These are phyloP conservation scores for Aspergillus nomiae DNA, from an alignment of 2,329 filamentous ascomycete species.

Conservation along the genomic window DNA sequence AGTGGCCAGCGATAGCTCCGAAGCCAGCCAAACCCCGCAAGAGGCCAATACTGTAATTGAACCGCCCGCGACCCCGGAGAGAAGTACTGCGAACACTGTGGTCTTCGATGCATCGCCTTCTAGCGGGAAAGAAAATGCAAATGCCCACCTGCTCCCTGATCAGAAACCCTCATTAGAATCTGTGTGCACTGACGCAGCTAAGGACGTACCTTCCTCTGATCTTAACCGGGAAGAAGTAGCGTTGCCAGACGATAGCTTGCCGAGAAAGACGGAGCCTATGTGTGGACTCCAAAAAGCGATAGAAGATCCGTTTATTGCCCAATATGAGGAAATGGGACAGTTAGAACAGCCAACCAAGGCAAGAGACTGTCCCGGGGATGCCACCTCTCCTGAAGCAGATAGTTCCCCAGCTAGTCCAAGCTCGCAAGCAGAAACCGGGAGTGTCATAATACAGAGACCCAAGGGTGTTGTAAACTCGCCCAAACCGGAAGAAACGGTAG, in stretches of 20 bases:
- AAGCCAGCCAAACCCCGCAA: not conserved
- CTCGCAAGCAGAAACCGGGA: constrained; percentile 2
- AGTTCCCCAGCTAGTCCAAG: constrained; percentile 4
- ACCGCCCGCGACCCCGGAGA: not conserved
- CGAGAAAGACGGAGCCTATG: not conserved
- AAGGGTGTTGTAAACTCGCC: not conserved
- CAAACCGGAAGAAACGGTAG: not conserved
- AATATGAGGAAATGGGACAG: not conserved
- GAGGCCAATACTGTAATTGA: not conserved
- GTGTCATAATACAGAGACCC: constrained; percentile 8
- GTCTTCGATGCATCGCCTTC: not conserved
- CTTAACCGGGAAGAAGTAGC: not conserved
- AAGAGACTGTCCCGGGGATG: not conserved
- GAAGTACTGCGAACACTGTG: not conserved
- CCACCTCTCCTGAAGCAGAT: not conserved
- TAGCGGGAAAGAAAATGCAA: not conserved
- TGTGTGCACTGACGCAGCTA: too few species aligned
- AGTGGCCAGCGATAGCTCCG: not conserved
- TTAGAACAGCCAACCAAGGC: not conserved
- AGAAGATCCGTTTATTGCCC: not conserved
- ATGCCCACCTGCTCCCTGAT: not conserved
- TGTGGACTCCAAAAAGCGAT: not conserved
- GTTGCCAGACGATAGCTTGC: not conserved
- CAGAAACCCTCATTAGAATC: not conserved
- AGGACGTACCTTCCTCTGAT: not conserved